A percentile compares a stretch with the other conserved stretches of the same genome.
Evolutionary conservation across 2,329 filamentous ascomycete species (phyloP).

Genomic region (Sporothrix luriei): DNA sequence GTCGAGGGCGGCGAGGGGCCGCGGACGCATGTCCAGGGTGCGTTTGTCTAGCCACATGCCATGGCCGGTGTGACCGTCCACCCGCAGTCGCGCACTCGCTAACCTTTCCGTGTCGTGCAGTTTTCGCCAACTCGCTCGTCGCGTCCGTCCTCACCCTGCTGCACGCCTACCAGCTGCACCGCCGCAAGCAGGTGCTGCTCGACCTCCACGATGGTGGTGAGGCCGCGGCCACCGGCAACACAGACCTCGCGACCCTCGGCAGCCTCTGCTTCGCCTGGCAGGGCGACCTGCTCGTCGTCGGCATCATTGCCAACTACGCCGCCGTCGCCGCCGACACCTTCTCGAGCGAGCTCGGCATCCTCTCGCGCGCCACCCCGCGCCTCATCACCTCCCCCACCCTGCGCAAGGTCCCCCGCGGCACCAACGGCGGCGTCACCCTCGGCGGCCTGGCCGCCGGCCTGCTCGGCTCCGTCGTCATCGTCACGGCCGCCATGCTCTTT

Average conservation of each 20-base stretch:
- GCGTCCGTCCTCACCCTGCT: constrained; percentile 67
- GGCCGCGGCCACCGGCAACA: background rate
- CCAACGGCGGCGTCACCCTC: constrained; percentile 87
- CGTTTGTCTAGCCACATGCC: constrained; percentile 16
- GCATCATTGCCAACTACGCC: constrained; percentile 81
- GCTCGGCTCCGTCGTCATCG: constrained; percentile 71
- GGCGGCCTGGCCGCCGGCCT: constrained; percentile 73
- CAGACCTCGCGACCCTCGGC: constrained; percentile 41
- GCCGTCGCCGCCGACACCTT: constrained; percentile 92
- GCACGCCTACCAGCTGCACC: constrained; percentile 62
- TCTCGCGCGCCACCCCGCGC: constrained; percentile 73
- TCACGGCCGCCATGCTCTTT: constrained; percentile 65
- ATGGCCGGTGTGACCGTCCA: no score
- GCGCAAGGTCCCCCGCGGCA: constrained; percentile 81
- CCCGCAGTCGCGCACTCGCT: background rate
- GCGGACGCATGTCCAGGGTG: constrained; percentile 78
- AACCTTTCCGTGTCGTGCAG: constrained; percentile 42
- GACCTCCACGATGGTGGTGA: constrained; percentile 40
- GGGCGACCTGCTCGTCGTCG: constrained; percentile 64
- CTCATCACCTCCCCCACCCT: constrained; percentile 81
- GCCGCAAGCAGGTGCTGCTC: constrained; percentile 49
- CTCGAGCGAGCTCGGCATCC: constrained; percentile 90
- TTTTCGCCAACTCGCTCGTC: constrained; percentile 83
- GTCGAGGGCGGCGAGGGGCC: constrained; percentile 72
- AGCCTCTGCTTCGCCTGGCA: constrained; percentile 62